Percentiles rank a stretch among this genome's conserved stretches.
phyloP scores from a whole-genome alignment of 805 yeast species.

The Metschnikowia sp. region DNA sequence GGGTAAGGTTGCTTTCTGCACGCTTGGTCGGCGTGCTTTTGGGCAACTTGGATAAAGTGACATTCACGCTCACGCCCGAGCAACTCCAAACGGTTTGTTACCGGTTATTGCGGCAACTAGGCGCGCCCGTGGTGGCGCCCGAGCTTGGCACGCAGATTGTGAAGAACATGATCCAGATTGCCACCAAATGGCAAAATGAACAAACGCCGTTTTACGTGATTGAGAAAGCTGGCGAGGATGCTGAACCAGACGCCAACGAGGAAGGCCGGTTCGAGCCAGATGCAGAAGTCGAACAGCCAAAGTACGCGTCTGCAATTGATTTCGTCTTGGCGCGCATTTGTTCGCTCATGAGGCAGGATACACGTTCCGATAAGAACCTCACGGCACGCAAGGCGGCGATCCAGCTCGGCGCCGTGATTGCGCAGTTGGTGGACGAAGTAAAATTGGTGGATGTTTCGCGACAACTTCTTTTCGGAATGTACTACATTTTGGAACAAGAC shows the following conservation, averaged over 20 bases:
- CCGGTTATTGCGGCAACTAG: slow-evolving; percentile 70
- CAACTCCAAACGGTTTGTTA: slow-evolving; percentile 67
- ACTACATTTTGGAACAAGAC: slow-evolving; percentile 46
- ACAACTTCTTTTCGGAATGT: slow-evolving; percentile 53
- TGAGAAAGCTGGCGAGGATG: slow-evolving; percentile 1
- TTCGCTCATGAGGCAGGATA: slow-evolving; percentile 62
- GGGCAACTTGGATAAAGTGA: slow-evolving; percentile 32
- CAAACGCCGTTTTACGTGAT: slow-evolving; percentile 31
- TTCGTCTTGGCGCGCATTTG: slow-evolving; percentile 66
- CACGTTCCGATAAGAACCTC: slow-evolving; percentile 48
- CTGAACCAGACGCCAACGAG: neutral
- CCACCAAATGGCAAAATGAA: slow-evolving; percentile 57
- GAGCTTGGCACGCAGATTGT: slow-evolving; percentile 61
- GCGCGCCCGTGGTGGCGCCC: slow-evolving; percentile 71
- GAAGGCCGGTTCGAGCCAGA: neutral
- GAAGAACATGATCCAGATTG: slow-evolving; percentile 60
- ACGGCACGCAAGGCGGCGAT: slow-evolving; percentile 66
- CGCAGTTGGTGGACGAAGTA: slow-evolving; percentile 46
- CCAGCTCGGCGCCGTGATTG: slow-evolving; percentile 64
- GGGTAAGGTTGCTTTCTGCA: slow-evolving; percentile 75
- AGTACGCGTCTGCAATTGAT: slow-evolving; percentile 42
- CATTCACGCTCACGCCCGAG: slow-evolving; percentile 34
- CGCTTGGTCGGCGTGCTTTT: slow-evolving; percentile 56
- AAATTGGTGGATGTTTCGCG: slow-evolving; percentile 43
- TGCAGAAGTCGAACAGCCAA: neutral